phyloP scores from a whole-genome alignment of 2,329 filamentous ascomycete genomes.

The Diaporthe citri region DNA sequence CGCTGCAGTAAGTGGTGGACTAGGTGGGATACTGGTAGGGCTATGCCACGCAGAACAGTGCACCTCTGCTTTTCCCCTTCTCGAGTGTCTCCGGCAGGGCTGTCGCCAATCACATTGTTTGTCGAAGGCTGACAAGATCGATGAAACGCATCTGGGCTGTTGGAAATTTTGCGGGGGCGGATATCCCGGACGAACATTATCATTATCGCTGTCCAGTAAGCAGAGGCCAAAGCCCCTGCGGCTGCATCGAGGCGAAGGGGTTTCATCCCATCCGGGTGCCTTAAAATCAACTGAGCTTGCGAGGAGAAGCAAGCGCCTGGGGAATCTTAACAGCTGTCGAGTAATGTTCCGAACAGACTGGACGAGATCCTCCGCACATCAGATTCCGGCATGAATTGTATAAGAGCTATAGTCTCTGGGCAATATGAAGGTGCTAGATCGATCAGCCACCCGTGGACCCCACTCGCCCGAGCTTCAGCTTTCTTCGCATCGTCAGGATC shows the following conservation, averaged over 20 bases:
- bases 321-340: slow-evolving; percentile 15
- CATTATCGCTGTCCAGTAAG: slow-evolving; percentile 6
- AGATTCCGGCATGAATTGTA: slow-evolving; percentile 19
- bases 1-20: slow-evolving; percentile 15
- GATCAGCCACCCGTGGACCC: background rate
- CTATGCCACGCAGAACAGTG: slow-evolving; percentile 5
- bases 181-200: slow-evolving; percentile 12
- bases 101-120: slow-evolving; percentile 14
- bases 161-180: background rate
- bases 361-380: slow-evolving; percentile 23
- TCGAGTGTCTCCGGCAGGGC: slow-evolving; percentile 22
- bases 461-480: slow-evolving; percentile 23
- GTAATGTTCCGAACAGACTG: slow-evolving; percentile 9
- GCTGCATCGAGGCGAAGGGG: slow-evolving; percentile 17
- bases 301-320: slow-evolving; percentile 23
- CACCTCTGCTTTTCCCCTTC: slow-evolving; percentile 24
- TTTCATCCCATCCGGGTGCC: slow-evolving; percentile 19
- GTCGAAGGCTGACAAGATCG: slow-evolving; percentile 9
- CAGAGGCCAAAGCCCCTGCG: slow-evolving; percentile 8
- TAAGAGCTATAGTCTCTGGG: slow-evolving; percentile 2
- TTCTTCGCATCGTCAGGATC: slow-evolving; percentile 11
- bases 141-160: slow-evolving; percentile 11
- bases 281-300: slow-evolving; percentile 31
- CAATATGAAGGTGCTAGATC: slow-evolving; percentile 15
- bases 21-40: slow-evolving; percentile 15